Conservation (phyloP, 202 grass and related monocot species). For the Hordeum pubiflorum region DNA sequence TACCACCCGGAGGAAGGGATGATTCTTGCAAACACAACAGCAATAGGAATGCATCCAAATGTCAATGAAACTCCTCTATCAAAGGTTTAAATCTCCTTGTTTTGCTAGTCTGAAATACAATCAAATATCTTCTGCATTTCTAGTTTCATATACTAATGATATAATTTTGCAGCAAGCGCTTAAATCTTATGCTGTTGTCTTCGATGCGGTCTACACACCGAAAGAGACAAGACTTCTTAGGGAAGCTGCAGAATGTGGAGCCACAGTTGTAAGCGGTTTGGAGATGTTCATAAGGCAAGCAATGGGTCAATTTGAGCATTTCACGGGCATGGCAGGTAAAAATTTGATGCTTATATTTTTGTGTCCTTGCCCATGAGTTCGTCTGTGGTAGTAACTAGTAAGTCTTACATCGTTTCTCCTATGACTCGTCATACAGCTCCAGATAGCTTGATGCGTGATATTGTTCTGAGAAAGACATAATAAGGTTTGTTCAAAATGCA, state of each 20-base stretch:
- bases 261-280: constrained; percentile 74
- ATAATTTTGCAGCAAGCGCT: constrained; percentile 71
- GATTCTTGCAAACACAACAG: constrained; percentile 98
- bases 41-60: constrained; percentile 94
- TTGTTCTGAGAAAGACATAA: constrained; percentile 51
- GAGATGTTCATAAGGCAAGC: constrained; percentile 99
- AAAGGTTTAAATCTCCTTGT: constrained; percentile 49
- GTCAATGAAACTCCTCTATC: constrained; percentile 79
- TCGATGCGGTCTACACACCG: constrained; percentile 92
- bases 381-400: constrained; percentile 20
- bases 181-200: constrained; percentile 72
- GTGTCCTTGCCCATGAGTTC: neutral
- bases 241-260: constrained; percentile 76
- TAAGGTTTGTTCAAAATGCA: constrained; percentile 41
- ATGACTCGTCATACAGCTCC: constrained; percentile 50
- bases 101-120: neutral
- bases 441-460: constrained; percentile 70
- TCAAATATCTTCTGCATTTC: neutral
- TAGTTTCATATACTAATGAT: neutral
- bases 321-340: constrained; percentile 72
- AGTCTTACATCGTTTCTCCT: constrained; percentile 29
- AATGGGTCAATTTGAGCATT: constrained; percentile 87
- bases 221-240: constrained; percentile 88
- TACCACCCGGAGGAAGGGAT: constrained; percentile 83
- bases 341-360: neutral